phyloP scores from a whole-genome alignment of 345 rosid species.

The Euphorbia tirucalli region DNA sequence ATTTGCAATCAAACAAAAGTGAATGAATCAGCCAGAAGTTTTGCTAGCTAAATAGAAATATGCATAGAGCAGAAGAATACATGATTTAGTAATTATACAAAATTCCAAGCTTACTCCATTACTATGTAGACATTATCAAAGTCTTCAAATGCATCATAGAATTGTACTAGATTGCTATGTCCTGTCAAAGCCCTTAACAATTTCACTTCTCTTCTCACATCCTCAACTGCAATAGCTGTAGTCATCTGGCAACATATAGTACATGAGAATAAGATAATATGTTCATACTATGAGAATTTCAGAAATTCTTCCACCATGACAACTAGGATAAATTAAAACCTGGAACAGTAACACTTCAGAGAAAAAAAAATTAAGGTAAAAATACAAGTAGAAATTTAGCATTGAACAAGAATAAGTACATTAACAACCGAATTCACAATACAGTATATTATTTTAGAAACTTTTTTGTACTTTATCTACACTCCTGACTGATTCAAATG shows the following conservation, averaged over 20 bases:
- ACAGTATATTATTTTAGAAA: background rate
- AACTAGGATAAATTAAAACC: background rate
- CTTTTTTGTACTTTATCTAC: background rate
- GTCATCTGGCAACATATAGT: slow-evolving; percentile 66
- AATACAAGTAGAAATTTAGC: background rate
- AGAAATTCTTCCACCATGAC: slow-evolving; percentile 7
- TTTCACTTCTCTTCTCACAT: slow-evolving; percentile 96
- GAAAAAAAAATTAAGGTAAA: background rate
- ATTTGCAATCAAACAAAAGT: background rate
- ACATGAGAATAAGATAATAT: slow-evolving; percentile 12
- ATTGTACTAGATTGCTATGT: slow-evolving; percentile 73
- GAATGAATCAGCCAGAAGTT: background rate
- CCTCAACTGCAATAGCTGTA: slow-evolving; percentile 90
- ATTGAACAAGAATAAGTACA: background rate
- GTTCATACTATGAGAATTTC: background rate
- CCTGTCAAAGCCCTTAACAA: slow-evolving; percentile 84
- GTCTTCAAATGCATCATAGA: slow-evolving; percentile 92
- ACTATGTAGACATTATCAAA: slow-evolving; percentile 75
- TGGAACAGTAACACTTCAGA: background rate
- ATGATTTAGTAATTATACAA: background rate
- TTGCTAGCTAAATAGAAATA: background rate
- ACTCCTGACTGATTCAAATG: background rate
- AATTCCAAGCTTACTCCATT: slow-evolving; percentile 73
- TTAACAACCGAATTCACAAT: background rate
- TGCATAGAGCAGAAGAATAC: background rate